phyloP scores from a whole-genome alignment of 495 filamentous ascomycete genomes.

The Xylaria sp. region DNA sequence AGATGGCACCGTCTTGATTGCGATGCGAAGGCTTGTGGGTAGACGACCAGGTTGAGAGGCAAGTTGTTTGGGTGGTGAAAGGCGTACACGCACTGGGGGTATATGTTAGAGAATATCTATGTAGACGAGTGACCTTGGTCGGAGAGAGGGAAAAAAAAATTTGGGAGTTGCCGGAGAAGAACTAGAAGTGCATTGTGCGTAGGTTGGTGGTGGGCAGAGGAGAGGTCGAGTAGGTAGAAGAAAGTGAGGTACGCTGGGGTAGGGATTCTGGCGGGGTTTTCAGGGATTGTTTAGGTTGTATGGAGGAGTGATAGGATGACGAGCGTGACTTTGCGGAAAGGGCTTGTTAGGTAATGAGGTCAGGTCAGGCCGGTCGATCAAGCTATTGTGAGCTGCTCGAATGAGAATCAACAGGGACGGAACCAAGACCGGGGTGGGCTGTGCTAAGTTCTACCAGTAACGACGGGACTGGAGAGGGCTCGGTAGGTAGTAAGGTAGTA shows the following conservation, averaged over 20 bases:
- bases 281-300: constrained; percentile 29
- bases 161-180: constrained; percentile 13
- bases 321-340: constrained; percentile 32
- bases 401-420: constrained; percentile 28
- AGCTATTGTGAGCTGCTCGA: constrained; percentile 30
- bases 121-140: constrained; percentile 15
- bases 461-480: constrained; percentile 22
- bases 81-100: constrained; percentile 26
- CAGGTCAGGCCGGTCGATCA: constrained; percentile 30
- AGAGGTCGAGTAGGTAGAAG: constrained; percentile 25
- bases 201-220: constrained; percentile 27
- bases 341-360: constrained; percentile 31
- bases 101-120: constrained; percentile 24
- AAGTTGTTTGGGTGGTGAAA: constrained; percentile 19
- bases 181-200: constrained; percentile 19
- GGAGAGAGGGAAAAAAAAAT: constrained; percentile 10
- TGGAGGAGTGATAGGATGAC: constrained; percentile 43
- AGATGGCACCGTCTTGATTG: constrained; percentile 20
- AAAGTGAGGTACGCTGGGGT: constrained; percentile 33
- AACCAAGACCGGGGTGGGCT: constrained; percentile 22
- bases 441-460: constrained; percentile 29
- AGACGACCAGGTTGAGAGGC: constrained; percentile 18
- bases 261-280: constrained; percentile 45
- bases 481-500: no score
- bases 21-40: constrained; percentile 21